Evolutionary conservation across 2,329 filamentous ascomycete species (phyloP), one percentile per base, ranked within the genome.

Genomic region (Helminthosporium solani): DNA sequence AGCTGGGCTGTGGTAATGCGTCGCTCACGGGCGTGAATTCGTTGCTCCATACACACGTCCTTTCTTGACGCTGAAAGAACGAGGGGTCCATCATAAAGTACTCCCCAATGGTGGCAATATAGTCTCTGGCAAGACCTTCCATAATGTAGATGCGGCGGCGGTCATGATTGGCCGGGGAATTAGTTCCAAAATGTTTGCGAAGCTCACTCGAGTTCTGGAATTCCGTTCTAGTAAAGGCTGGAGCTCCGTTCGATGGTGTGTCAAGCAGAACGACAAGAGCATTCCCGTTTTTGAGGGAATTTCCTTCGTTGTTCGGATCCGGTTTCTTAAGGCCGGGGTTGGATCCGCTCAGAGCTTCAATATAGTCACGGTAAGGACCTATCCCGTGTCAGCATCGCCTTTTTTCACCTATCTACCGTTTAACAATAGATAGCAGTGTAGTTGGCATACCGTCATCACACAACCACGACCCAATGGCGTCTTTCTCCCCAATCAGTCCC

Each of bases 61-160:
- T 54, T 41, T 68, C 65, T 43, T 68, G 65, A 2, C 63, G 52
- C 33, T 59, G 46, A 36, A 66, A 68, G 40, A 68, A 67, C 0
- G 55, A 54, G 2, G 65, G 65, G 8, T 68, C 56, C 64, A 68
- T 68, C 44, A 57, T 66, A 37, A 68, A 67, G 35, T 63, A 60
- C 1, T 53, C 59, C 9, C 65, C 65, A 6, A 67, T 46, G 1
- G 56, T 44, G 6, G 62, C 49, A 2, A 67, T 49, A 39, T 54
- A 67, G 18, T 65, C 63, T n/a, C 52, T 56, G 1, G 60, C 63
- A 3, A 67, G 40, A 0, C 65, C 64, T 45, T 68, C 65, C 62
- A 68, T 63, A 12, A 68, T 50, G 20, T 67, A 68, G 3, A 68
- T 61, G 2, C 64, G 49, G 42, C 59, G 49, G 3, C 41, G 46